A percentile compares a stretch with the other conserved stretches of the same genome.
Evolutionary conservation across 495 filamentous ascomycete species (phyloP).

Genomic region (Elaphomyces granulatus): DNA sequence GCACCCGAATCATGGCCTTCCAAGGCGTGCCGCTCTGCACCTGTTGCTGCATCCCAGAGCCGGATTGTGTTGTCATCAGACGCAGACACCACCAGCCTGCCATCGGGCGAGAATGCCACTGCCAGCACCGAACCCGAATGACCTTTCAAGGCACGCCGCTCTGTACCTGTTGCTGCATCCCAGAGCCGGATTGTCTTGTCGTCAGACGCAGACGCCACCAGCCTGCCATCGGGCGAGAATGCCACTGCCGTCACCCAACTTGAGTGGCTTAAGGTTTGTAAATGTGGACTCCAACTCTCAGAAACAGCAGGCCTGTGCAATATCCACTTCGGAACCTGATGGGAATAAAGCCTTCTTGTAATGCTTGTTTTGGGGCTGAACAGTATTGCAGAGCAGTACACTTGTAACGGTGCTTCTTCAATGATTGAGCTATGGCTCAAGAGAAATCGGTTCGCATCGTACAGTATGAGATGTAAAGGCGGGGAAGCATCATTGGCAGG

Average conservation of each 20-base stretch:
- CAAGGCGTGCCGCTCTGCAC: slow-evolving; percentile 2
- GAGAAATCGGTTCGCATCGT: slow-evolving; percentile 25
- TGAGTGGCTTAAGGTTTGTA: slow-evolving; percentile 7
- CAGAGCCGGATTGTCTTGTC: slow-evolving; percentile 16
- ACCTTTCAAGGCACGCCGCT: slow-evolving; percentile 1
- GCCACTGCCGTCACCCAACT: slow-evolving; percentile 6
- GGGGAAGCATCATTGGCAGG: no score
- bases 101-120: slow-evolving; percentile 18
- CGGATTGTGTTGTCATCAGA: slow-evolving; percentile 1
- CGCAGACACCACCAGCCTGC: slow-evolving; percentile 3
- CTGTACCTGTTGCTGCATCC: slow-evolving; percentile 9
- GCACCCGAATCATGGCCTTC: slow-evolving; percentile 11
- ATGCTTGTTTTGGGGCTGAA: slow-evolving; percentile 22
- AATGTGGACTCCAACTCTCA: slow-evolving; percentile 9
- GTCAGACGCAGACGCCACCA: slow-evolving; percentile 11
- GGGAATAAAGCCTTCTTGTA: slow-evolving; percentile 10
- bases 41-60: slow-evolving; percentile 4
- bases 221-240: slow-evolving; percentile 13
- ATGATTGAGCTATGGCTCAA: slow-evolving; percentile 19
- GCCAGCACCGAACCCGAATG: slow-evolving; percentile 9
- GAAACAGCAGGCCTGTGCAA: slow-evolving; percentile 7
- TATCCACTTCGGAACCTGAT: slow-evolving; percentile 10
- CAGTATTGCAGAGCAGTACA: slow-evolving; percentile 17
- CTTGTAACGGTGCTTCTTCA: slow-evolving; percentile 10
- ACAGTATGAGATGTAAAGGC: no score